Conservation (phyloP, 306 rosid genomes). For the Citrullus amarus region DNA sequence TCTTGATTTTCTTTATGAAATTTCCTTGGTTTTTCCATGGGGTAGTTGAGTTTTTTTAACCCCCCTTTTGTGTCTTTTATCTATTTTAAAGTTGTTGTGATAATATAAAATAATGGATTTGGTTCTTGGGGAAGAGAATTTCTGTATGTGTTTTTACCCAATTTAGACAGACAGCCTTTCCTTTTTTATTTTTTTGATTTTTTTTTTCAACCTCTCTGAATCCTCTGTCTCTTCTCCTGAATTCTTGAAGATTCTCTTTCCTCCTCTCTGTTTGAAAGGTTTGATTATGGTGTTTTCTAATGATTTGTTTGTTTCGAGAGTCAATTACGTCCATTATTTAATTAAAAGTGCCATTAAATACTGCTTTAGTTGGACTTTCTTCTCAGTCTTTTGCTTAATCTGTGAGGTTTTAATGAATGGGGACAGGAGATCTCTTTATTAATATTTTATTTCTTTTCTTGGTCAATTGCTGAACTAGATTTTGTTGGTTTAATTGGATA, state of each 20-base stretch:
- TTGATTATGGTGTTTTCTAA: background rate
- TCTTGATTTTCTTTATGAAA: background rate
- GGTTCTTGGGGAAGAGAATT: background rate
- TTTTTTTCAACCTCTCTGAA: background rate
- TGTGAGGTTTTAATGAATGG: background rate
- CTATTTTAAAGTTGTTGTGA: background rate
- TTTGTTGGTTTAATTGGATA: background rate
- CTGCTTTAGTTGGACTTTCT: constrained; percentile 2
- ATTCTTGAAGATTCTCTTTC: background rate
- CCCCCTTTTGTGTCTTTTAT: background rate
- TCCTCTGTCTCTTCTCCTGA: background rate
- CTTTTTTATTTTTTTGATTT: no score
- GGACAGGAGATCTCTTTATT: background rate
- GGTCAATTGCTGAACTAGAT: background rate
- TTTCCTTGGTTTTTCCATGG: background rate
- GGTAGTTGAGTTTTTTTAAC: background rate
- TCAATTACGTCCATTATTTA: background rate
- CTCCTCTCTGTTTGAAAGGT: background rate
- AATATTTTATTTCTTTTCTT: constrained; percentile 4
- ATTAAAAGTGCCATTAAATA: background rate
- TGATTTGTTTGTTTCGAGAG: background rate
- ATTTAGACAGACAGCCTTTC: background rate
- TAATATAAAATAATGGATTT: background rate
- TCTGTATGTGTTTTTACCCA: background rate
- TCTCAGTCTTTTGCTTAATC: background rate